Evolutionary conservation across 2,329 filamentous ascomycete species (phyloP).

Genomic region (Pseudopyricularia javanii): DNA sequence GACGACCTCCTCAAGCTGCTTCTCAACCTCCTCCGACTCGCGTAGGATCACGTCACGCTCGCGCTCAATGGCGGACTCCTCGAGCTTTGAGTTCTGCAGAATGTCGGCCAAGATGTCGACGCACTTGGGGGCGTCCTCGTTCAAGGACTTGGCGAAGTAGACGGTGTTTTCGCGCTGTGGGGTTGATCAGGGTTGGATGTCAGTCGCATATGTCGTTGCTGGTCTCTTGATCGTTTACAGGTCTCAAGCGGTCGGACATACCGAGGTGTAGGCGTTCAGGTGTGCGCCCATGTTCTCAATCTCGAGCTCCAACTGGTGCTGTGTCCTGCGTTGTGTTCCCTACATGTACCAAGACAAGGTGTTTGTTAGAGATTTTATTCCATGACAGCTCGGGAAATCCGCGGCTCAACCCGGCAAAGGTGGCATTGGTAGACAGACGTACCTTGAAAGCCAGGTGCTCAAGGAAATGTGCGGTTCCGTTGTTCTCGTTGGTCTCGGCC

Average conservation of each 20-base stretch:
- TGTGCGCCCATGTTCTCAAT: constrained; percentile 99
- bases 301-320: constrained; percentile 96
- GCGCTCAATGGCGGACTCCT: constrained; percentile 82
- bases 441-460: constrained; percentile 99
- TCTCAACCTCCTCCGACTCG: constrained; percentile 99
- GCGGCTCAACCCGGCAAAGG: not conserved
- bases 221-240: not conserved
- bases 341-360: constrained; percentile 18
- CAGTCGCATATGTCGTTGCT: not conserved
- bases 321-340: constrained; percentile 88
- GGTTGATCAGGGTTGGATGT: constrained; percentile 7
- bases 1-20: constrained; percentile 98
- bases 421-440: constrained; percentile 11
- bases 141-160: constrained; percentile 99
- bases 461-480: constrained; percentile 98
- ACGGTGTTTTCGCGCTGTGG: constrained; percentile 92
- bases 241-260: constrained; percentile 25
- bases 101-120: constrained; percentile 99
- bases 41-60: constrained; percentile 98
- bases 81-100: constrained; percentile 98
- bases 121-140: constrained; percentile 88
- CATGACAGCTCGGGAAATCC: not conserved
- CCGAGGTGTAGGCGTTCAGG: constrained; percentile 98
- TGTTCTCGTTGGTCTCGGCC: constrained; percentile 96
- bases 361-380: not conserved